Conservation (phyloP, 2,329 filamentous ascomycete species). For the Mariannaea elegans region DNA sequence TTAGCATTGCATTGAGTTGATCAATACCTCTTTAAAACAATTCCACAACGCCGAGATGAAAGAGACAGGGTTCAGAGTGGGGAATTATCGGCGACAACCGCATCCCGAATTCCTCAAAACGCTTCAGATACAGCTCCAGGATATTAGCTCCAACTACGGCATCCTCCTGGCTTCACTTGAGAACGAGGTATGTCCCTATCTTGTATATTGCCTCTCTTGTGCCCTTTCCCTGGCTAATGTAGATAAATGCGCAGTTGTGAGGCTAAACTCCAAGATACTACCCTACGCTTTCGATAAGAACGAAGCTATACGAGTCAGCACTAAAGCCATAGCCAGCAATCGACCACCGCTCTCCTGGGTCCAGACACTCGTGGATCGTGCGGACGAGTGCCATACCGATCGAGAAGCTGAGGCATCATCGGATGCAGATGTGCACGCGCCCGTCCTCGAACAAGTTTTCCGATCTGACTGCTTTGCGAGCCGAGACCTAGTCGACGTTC, state of each 20-base stretch:
- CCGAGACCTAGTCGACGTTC: slow-evolving; percentile 11
- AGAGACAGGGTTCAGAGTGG: slow-evolving; percentile 11
- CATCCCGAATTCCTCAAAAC: slow-evolving; percentile 13
- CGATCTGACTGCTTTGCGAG: slow-evolving; percentile 11
- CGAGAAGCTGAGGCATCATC: slow-evolving; percentile 23
- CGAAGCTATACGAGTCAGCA: slow-evolving; percentile 12
- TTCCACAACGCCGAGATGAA: slow-evolving; percentile 19
- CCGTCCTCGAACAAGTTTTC: slow-evolving; percentile 22
- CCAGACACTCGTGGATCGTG: slow-evolving; percentile 12
- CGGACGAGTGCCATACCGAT: slow-evolving; percentile 21
- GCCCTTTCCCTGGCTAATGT: slow-evolving; percentile 3
- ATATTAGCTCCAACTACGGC: slow-evolving; percentile 4
- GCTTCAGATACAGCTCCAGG: slow-evolving; percentile 2
- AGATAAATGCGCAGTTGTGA: slow-evolving; percentile 6
- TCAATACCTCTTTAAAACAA: slow-evolving; percentile 12
- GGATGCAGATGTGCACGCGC: slow-evolving; percentile 26
- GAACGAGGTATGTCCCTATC: slow-evolving; percentile 6
- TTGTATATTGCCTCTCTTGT: background rate
- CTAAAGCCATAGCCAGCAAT: slow-evolving; percentile 4
- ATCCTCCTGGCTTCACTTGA: slow-evolving; percentile 19
- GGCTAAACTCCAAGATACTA: slow-evolving; percentile 8
- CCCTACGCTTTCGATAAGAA: slow-evolving; percentile 12
- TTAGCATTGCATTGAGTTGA: background rate
- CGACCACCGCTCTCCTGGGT: slow-evolving; percentile 14
- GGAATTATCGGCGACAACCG: slow-evolving; percentile 10